These are phyloP conservation scores for Vaccinium darrowii DNA, from an alignment of 148 eudicot species.

Conservation along the genomic window DNA sequence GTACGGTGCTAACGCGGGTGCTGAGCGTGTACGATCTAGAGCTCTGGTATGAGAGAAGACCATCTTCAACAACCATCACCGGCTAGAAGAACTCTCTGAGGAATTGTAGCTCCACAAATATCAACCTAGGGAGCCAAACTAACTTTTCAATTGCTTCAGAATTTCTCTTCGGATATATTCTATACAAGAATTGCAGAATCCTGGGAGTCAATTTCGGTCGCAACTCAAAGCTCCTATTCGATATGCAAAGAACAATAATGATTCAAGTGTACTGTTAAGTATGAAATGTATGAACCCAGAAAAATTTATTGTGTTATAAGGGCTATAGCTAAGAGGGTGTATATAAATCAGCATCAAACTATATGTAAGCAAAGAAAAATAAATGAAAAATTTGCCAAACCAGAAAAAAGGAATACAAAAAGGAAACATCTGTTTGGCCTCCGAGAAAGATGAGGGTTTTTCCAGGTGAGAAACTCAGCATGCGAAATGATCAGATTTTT, in stretches of 20 bases:
- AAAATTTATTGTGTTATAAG: background rate
- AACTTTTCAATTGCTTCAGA: background rate
- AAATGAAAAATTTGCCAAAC: background rate
- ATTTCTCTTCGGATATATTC: background rate
- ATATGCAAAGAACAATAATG: background rate
- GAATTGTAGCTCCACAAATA: background rate
- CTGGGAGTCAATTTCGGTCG: background rate
- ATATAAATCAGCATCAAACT: background rate
- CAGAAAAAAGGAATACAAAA: background rate
- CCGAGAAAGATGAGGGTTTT: slow-evolving; percentile 1
- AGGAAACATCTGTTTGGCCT: background rate
- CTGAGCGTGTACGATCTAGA: no score
- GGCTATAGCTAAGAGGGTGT: background rate
- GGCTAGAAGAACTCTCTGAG: no score
- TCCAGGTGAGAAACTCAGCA: background rate
- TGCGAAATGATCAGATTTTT: background rate
- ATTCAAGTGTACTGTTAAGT: background rate
- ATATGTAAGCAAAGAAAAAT: no score
- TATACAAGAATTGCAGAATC: background rate
- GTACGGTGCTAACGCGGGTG: no score
- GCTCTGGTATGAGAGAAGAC: no score
- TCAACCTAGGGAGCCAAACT: background rate
- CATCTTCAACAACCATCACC: no score
- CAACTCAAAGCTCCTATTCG: background rate
- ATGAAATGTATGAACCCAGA: background rate